Base-by-base conservation (phyloP, 2,329 filamentous ascomycete species). In the Stemphylium beticola region DNA sequence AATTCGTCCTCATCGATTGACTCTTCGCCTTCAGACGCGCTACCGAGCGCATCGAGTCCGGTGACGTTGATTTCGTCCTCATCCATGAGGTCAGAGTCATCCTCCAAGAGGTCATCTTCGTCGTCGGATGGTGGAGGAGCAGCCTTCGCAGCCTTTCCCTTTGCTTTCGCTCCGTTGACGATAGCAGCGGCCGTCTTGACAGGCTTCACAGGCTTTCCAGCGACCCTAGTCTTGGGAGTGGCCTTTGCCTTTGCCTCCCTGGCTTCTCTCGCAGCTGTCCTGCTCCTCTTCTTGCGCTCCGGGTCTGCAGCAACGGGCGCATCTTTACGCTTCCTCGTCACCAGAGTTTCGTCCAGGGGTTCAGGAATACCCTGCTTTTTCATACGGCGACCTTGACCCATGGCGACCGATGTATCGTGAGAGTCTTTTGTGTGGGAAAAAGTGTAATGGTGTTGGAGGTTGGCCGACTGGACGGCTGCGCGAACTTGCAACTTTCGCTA, bases 341-440 rank as follows among this genome's bases (percentile, higher is more conserved):
- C 87, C 70, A 90, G 70, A 63, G 74, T 80, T 65, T 96, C 91
- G 62, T 95, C 91, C 63, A 97, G 84, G 62, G 89, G 83, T 70
- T 89, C 85, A 49, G 95, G 95, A 62, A 89, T 83, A 51, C 92
- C 93, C 84, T 98, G 95, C 80, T 97, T 97, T 77, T 93, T 91
- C 88, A 97, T 96, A 69, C 93, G 91, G 75, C 92, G 90, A 76
- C 92, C 91, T 59, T 87, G 85, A 81, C 92, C 93, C 93, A 96
- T 96, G 36, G 61, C 72, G 55, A 58, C 51, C 34, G 51, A 48
- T 46, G 38, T 46, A 44, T 2, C 14, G 9, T 22, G 20, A n/a
- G 6, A 22, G 20, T 40, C 26, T 8, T 11, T 26, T 31, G 42
- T 39, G 29, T 32, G 34, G 18, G 31, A 39, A 33, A 49, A 51